Percentiles rank a stretch among this genome's conserved stretches.
These are phyloP conservation scores for Aspergillus conjunctus DNA, from an alignment of 495 filamentous ascomycete species.

Conservation along the genomic window DNA sequence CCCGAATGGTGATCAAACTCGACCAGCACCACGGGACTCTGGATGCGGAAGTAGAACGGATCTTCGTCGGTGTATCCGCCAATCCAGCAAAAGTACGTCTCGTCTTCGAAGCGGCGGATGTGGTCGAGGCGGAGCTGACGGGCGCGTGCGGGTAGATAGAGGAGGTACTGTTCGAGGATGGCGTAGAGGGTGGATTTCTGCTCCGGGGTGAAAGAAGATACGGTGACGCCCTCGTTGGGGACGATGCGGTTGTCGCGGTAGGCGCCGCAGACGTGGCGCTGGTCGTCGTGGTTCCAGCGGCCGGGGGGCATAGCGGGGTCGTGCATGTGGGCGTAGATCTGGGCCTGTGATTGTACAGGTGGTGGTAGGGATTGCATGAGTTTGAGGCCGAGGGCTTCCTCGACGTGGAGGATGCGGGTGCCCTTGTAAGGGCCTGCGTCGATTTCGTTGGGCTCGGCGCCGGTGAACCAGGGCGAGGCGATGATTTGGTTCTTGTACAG, in stretches of 20 bases:
- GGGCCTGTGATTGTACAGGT: constrained; percentile 53
- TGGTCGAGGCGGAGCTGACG: constrained; percentile 54
- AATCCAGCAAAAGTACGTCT: constrained; percentile 80
- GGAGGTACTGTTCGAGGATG: constrained; percentile 61
- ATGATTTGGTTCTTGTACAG: constrained; percentile 61
- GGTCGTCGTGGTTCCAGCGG: constrained; percentile 74
- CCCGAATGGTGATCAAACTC: constrained; percentile 84
- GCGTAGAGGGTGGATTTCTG: constrained; percentile 57
- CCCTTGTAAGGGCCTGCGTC: constrained; percentile 63
- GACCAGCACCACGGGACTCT: constrained; percentile 69
- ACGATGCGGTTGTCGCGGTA: constrained; percentile 75
- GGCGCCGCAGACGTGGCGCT: constrained; percentile 73
- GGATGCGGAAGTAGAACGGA: constrained; percentile 75
- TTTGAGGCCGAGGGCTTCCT: constrained; percentile 61
- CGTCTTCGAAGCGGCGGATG: constrained; percentile 52
- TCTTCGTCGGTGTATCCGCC: constrained; percentile 65
- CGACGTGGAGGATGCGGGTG: constrained; percentile 63
- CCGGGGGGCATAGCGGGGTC: constrained; percentile 65
- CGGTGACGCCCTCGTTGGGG: constrained; percentile 68
- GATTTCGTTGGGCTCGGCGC: constrained; percentile 75
- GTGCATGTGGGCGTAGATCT: constrained; percentile 55
- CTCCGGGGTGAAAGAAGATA: constrained; percentile 38
- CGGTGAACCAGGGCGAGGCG: constrained; percentile 71
- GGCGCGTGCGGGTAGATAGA: constrained; percentile 60
- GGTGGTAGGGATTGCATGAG: constrained; percentile 66